Evolutionary conservation across 345 rosid genomes (phyloP).

Genomic region (Aquilaria malaccensis): DNA sequence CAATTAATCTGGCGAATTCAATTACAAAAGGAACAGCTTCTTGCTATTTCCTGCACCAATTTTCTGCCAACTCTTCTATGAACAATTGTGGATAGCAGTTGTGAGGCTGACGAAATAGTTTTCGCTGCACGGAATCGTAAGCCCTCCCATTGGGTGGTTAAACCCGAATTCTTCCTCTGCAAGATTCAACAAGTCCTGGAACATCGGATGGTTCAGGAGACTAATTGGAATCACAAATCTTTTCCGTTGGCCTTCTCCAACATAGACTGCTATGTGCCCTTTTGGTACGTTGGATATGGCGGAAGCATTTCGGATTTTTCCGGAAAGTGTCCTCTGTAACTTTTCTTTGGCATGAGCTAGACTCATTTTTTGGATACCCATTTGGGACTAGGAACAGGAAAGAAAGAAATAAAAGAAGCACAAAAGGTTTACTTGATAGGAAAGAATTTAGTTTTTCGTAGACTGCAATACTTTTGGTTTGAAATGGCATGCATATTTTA

Average conservation of each 20-base stretch:
- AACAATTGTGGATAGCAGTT: no score
- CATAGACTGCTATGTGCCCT: constrained; percentile 17
- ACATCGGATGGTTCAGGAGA: constrained; percentile 12
- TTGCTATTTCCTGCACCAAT: no score
- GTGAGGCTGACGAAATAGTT: constrained; percentile 13
- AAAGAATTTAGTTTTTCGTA: not conserved
- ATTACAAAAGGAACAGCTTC: no score
- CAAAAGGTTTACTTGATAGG: not conserved
- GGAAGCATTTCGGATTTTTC: constrained; percentile 7
- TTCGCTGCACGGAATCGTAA: constrained; percentile 16
- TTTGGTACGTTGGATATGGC: constrained; percentile 9
- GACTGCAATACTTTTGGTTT: not conserved
- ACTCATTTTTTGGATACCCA: constrained; percentile 12
- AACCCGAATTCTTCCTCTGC: constrained; percentile 21
- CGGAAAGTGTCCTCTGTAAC: constrained; percentile 9
- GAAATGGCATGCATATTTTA: not conserved
- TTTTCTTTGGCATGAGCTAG: constrained; percentile 9
- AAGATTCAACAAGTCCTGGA: constrained; percentile 11
- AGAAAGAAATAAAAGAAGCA: not conserved
- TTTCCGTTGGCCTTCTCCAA: constrained; percentile 8
- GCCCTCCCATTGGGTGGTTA: constrained; percentile 16
- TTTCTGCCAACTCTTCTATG: no score
- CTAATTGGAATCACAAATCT: constrained; percentile 15
- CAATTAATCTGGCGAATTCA: no score
- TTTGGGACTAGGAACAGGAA: constrained; percentile 4